These are phyloP conservation scores for Coemansia sp. DNA, from an alignment of 192 early-diverging fungal genomes.

Conservation along the genomic window DNA sequence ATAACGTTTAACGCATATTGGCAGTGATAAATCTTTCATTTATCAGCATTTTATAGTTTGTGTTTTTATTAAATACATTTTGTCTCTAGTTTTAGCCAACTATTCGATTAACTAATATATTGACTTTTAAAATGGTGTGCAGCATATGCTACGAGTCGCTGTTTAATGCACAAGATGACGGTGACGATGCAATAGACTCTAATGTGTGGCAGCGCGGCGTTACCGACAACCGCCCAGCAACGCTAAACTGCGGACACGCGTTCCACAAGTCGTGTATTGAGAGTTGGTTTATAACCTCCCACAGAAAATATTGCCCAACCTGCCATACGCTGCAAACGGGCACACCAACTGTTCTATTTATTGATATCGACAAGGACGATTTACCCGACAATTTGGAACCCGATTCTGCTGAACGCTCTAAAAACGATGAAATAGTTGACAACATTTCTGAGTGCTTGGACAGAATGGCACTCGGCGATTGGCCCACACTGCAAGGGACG, in stretches of 20 bases:
- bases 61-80: not conserved
- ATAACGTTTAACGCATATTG: no score
- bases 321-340: not conserved
- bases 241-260: not conserved
- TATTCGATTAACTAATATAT: not conserved
- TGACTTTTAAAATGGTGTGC: not conserved
- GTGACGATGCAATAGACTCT: not conserved
- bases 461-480: not conserved
- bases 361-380: not conserved
- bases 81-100: not conserved
- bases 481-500: not conserved
- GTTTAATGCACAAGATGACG: not conserved
- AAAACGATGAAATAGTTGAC: not conserved
- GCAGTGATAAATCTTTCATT: no score
- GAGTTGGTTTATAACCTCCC: not conserved
- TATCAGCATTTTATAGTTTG: no score
- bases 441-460: not conserved
- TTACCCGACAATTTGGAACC: not conserved
- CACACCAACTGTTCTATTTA: not conserved
- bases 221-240: not conserved
- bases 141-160: not conserved
- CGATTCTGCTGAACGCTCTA: not conserved
- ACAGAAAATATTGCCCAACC: not conserved
- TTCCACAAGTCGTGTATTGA: not conserved
- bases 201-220: no score